Evolutionary conservation across 257 asterid species (phyloP).

Genomic region (Misopates orontium): DNA sequence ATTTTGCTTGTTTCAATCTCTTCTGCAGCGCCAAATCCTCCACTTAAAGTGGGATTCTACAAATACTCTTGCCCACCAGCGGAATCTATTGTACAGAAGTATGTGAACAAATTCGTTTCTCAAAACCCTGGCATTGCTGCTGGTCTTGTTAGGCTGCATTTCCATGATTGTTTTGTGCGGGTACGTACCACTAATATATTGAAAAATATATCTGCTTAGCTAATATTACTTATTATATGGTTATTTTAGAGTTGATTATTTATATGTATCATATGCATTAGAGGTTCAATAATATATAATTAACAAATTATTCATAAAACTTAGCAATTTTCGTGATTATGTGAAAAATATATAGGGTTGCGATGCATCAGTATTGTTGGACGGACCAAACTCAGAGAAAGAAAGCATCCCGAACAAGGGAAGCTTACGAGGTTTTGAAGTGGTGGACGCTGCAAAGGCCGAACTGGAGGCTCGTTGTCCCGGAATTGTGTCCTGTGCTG

Average conservation of each 20-base stretch:
- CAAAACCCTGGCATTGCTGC: constrained; percentile 60
- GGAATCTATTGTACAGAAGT: background rate
- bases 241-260: no score
- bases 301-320: no score
- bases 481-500: constrained; percentile 54
- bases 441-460: constrained; percentile 58
- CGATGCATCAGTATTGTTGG: constrained; percentile 55
- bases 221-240: no score
- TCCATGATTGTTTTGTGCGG: constrained; percentile 73
- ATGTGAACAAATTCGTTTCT: constrained; percentile 39
- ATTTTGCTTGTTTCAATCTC: constrained; percentile 5
- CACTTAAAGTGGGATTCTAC: constrained; percentile 46
- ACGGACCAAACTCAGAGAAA: constrained; percentile 44
- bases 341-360: constrained; percentile 42
- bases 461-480: constrained; percentile 54
- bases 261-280: no score
- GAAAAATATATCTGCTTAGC: no score
- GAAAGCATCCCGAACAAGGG: constrained; percentile 43
- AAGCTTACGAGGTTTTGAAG: constrained; percentile 58
- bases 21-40: background rate
- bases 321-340: background rate
- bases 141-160: constrained; percentile 63
- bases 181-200: constrained; percentile 29
- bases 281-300: no score
- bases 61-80: constrained; percentile 35